phyloP scores from a whole-genome alignment of 2,329 filamentous ascomycete genomes.

The Penicillium occitanis region DNA sequence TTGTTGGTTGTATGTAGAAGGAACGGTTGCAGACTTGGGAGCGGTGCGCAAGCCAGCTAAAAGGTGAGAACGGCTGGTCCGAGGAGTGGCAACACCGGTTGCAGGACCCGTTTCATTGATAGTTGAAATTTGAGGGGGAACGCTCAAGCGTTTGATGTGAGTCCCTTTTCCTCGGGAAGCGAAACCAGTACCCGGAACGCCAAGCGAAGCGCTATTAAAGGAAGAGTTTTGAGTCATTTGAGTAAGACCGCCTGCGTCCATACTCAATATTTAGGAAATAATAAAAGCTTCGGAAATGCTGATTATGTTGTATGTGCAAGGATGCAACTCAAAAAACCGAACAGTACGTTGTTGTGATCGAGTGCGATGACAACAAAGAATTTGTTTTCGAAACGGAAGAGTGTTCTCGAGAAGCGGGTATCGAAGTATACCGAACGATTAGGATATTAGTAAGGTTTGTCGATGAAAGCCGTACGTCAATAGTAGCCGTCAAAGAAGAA shows the following conservation, averaged over 20 bases:
- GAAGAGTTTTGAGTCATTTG: slow-evolving; percentile 92
- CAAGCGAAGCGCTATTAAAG: slow-evolving; percentile 66
- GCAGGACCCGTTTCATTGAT: slow-evolving; percentile 65
- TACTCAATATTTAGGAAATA: slow-evolving; percentile 38
- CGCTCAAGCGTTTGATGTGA: slow-evolving; percentile 81
- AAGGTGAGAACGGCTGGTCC: slow-evolving; percentile 91
- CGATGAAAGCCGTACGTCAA: slow-evolving; percentile 13
- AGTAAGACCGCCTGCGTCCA: slow-evolving; percentile 99
- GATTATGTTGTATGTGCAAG: slow-evolving; percentile 24
- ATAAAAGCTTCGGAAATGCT: slow-evolving; percentile 29
- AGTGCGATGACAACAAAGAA: slow-evolving; percentile 7
- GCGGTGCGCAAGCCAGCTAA: slow-evolving; percentile 90
- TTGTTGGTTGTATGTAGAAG: slow-evolving; percentile 61
- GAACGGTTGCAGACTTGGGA: slow-evolving; percentile 79
- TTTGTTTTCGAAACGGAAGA: neutral
- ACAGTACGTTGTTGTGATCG: slow-evolving; percentile 10
- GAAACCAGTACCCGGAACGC: slow-evolving; percentile 75
- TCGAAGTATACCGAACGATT: slow-evolving; percentile 10
- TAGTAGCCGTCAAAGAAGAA: slow-evolving; percentile 15
- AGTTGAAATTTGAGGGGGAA: slow-evolving; percentile 73
- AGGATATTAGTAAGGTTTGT: slow-evolving; percentile 13
- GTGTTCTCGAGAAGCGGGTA: slow-evolving; percentile 8
- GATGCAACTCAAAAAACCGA: slow-evolving; percentile 15
- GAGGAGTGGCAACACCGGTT: slow-evolving; percentile 73
- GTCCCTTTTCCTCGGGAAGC: slow-evolving; percentile 82